phyloP scores from a whole-genome alignment of 1,284 basidiomycete genomes.

The Cutaneotrichosporon spelunceum region DNA sequence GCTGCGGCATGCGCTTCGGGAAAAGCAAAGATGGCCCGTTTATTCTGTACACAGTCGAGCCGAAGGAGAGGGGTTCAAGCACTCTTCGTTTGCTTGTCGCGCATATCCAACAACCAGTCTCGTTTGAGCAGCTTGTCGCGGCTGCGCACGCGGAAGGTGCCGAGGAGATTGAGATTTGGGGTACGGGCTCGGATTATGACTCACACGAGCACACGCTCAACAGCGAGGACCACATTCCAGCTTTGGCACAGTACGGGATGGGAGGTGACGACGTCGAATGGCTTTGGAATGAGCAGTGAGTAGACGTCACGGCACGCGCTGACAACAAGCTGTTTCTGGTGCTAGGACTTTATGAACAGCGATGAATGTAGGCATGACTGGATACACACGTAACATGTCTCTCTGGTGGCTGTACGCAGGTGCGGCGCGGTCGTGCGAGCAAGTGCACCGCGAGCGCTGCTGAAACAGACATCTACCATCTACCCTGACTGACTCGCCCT shows the following conservation, averaged over 20 bases:
- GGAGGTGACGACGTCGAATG: constrained; percentile 14
- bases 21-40: not conserved
- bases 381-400: not conserved
- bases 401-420: not conserved
- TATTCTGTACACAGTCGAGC: constrained; percentile 10
- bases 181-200: constrained; percentile 10
- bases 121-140: constrained; percentile 10
- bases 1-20: constrained; percentile 5
- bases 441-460: not conserved
- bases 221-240: constrained; percentile 1
- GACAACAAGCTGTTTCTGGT: constrained; percentile 12
- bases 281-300: constrained; percentile 17
- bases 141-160: constrained; percentile 10
- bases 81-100: not conserved
- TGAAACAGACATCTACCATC: not conserved
- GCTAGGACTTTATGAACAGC: not conserved
- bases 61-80: not conserved
- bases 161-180: constrained; percentile 19
- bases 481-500: not conserved
- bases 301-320: not conserved
- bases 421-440: not conserved
- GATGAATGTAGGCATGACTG: not conserved
- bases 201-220: constrained; percentile 1
- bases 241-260: constrained; percentile 14
- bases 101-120: constrained; percentile 4